A percentile compares a stretch with the other conserved stretches of the same genome.
Evolutionary conservation across 768 basidiomycete genomes (phyloP).

Genomic region (Serendipita vermifera): DNA sequence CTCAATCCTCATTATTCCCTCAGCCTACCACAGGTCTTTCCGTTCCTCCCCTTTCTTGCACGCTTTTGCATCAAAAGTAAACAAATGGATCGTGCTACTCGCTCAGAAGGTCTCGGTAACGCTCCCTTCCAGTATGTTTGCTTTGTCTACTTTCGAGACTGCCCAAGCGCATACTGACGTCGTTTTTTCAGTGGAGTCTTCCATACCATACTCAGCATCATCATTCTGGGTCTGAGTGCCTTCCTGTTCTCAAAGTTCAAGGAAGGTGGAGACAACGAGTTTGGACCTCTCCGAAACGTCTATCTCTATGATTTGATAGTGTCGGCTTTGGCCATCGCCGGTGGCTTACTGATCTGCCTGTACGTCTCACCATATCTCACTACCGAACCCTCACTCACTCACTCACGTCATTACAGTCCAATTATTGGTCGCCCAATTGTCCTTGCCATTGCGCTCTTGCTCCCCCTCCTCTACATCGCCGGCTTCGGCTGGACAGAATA

Average conservation of each 20-base stretch:
- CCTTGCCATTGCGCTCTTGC: conserved; percentile 3
- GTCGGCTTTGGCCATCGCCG: neutral
- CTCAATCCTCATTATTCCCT: too few species aligned
- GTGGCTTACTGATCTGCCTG: neutral
- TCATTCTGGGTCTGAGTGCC: conserved; percentile 70
- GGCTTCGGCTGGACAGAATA: conserved; percentile 7
- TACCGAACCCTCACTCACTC: neutral
- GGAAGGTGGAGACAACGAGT: neutral
- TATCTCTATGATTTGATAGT: conserved; percentile 1
- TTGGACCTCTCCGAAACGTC: neutral
- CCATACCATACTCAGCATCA: conserved; percentile 44
- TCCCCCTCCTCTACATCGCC: conserved; percentile 5
- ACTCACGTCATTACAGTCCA: neutral
- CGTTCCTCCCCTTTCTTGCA: too few species aligned
- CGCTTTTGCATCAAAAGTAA: too few species aligned
- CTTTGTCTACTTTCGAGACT: too few species aligned
- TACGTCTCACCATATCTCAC: too few species aligned
- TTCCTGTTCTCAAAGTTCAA: neutral
- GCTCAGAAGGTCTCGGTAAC: neutral
- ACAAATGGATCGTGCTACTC: neutral
- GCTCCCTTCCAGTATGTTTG: conserved; percentile 3
- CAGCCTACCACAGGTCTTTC: too few species aligned
- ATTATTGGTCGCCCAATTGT: conserved; percentile 1
- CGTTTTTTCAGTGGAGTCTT: too few species aligned
- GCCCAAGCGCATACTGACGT: too few species aligned